phyloP scores from a whole-genome alignment of 2,329 filamentous ascomycete species.

The Cladosporium sp. region DNA sequence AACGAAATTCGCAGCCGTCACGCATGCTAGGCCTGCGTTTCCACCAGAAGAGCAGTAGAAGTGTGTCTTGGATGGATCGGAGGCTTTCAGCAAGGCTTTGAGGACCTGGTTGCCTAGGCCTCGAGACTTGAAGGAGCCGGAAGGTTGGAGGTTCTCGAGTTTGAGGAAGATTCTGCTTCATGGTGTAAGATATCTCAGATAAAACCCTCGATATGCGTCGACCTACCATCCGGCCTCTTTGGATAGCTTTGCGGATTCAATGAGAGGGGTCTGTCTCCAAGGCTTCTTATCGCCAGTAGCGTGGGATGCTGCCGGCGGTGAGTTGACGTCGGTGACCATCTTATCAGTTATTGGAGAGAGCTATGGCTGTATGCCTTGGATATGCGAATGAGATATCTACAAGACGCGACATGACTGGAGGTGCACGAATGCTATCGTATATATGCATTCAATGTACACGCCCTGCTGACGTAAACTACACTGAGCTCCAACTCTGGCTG shows the following conservation, averaged over 20 bases:
- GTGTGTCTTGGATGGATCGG: slow-evolving; percentile 48
- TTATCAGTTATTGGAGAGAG: background rate
- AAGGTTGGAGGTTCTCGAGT: slow-evolving; percentile 80
- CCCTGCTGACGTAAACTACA: slow-evolving; percentile 11
- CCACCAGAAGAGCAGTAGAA: slow-evolving; percentile 82
- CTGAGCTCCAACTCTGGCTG: background rate
- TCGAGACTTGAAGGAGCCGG: slow-evolving; percentile 79
- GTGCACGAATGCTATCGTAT: background rate
- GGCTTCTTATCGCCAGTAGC: slow-evolving; percentile 3
- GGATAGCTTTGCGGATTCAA: slow-evolving; percentile 67
- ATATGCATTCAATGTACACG: background rate
- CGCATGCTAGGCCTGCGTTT: slow-evolving; percentile 81
- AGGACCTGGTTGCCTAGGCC: slow-evolving; percentile 73
- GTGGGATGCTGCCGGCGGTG: background rate
- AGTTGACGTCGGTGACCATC: background rate
- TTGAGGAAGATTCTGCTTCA: slow-evolving; percentile 78
- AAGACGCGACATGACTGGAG: background rate
- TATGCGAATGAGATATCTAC: background rate
- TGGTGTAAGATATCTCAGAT: background rate
- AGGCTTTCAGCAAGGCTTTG: slow-evolving; percentile 44
- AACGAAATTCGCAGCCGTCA: slow-evolving; percentile 67
- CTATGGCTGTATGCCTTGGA: too few species aligned
- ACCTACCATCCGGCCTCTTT: slow-evolving; percentile 70
- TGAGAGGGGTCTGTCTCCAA: slow-evolving; percentile 71
- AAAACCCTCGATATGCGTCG: slow-evolving; percentile 5